Percentiles rank a stretch among this genome's conserved stretches.
These are phyloP conservation scores for Pseudogymnoascus sp. DNA, from an alignment of 2,329 filamentous ascomycete genomes.

Conservation along the genomic window DNA sequence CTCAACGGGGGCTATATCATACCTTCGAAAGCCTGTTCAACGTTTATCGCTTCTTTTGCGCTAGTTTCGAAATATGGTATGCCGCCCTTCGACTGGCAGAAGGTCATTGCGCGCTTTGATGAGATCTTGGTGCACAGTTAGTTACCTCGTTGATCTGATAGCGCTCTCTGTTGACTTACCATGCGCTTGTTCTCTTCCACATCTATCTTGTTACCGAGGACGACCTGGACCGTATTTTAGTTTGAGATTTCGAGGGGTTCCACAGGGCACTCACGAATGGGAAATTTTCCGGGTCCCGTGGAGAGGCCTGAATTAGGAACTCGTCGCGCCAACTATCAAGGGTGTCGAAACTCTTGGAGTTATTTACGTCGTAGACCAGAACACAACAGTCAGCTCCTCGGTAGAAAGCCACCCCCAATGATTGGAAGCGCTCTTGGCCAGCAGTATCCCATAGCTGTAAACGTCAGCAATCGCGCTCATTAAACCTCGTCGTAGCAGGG, in stretches of 20 bases:
- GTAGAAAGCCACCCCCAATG: conserved; percentile 94
- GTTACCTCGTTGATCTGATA: background rate
- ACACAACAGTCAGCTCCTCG: conserved; percentile 96
- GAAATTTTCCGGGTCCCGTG: conserved; percentile 93
- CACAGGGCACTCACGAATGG: conserved; percentile 72
- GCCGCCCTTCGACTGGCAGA: conserved; percentile 93
- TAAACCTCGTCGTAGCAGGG: background rate
- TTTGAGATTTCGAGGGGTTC: conserved; percentile 7
- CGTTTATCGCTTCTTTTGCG: conserved; percentile 97
- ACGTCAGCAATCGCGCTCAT: conserved; percentile 15
- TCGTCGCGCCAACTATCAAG: conserved; percentile 98
- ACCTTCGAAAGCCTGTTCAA: conserved; percentile 76
- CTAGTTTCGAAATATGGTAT: conserved; percentile 99
- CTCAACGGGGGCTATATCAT: conserved; percentile 16
- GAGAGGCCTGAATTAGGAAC: conserved; percentile 94
- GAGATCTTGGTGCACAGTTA: conserved; percentile 57
- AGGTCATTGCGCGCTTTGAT: conserved; percentile 91
- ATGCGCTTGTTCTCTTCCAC: conserved; percentile 95
- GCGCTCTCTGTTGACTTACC: conserved; percentile 38
- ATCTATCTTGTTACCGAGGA: conserved; percentile 98
- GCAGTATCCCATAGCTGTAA: conserved; percentile 91
- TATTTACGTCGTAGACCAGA: conserved; percentile 97
- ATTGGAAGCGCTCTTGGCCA: conserved; percentile 95
- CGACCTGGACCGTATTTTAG: conserved; percentile 51
- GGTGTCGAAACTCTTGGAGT: conserved; percentile 97